These are phyloP conservation scores for Metschnikowia orientalis DNA, from an alignment of 805 yeast species.

Conservation along the genomic window DNA sequence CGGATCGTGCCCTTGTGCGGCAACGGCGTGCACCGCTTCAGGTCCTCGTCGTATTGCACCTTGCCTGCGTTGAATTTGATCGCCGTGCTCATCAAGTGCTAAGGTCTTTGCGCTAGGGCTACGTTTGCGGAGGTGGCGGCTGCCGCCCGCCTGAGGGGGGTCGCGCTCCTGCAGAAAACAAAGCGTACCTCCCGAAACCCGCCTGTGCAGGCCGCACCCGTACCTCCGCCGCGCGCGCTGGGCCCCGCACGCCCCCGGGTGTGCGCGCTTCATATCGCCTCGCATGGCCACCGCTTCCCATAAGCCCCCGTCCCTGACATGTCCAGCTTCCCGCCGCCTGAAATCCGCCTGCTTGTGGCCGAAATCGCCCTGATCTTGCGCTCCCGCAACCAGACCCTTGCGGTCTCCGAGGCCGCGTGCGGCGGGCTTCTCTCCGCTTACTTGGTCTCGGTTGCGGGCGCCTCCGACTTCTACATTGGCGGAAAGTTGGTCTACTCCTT, in stretches of 20 bases:
- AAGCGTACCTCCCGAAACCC: too few species aligned
- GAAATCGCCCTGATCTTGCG: slow-evolving; percentile 56
- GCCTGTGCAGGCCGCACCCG: too few species aligned
- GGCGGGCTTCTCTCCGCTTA: slow-evolving; percentile 84
- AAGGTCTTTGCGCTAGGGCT: too few species aligned
- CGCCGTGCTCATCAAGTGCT: slow-evolving; percentile 21
- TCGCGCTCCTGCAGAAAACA: too few species aligned
- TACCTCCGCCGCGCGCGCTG: too few species aligned
- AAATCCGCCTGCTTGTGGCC: slow-evolving; percentile 45
- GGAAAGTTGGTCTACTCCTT: slow-evolving; percentile 78
- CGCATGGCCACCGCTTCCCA: too few species aligned
- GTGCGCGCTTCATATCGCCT: too few species aligned
- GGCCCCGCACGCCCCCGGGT: too few species aligned
- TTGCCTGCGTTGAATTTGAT: slow-evolving; percentile 73
- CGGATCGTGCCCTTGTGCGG: slow-evolving; percentile 64
- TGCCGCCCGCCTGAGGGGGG: too few species aligned
- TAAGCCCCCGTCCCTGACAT: too few species aligned
- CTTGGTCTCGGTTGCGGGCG: slow-evolving; percentile 79
- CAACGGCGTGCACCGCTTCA: slow-evolving; percentile 64
- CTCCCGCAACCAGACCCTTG: slow-evolving; percentile 56
- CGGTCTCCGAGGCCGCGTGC: slow-evolving; percentile 85
- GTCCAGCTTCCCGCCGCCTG: slow-evolving; percentile 56
- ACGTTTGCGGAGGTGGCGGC: too few species aligned
- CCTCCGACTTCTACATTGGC: slow-evolving; percentile 77
- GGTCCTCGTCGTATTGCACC: slow-evolving; percentile 59